Conservation (phyloP, 129 eudicot species). For the Deinandra increscens region DNA sequence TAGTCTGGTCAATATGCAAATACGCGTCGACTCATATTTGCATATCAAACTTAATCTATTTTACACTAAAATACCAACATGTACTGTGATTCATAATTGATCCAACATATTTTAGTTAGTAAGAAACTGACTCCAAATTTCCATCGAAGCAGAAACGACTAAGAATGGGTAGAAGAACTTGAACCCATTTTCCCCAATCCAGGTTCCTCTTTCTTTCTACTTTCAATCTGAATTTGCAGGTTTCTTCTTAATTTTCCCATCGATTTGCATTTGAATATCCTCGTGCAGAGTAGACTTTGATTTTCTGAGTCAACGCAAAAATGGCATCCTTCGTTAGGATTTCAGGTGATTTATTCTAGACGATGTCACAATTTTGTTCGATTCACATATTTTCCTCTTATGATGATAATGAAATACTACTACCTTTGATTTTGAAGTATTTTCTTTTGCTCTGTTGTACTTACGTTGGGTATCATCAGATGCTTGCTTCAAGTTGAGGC, state of each 20-base stretch:
- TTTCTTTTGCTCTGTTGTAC: not conserved
- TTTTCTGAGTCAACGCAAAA: not conserved
- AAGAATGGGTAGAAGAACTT: not conserved
- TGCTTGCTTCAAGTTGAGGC: constrained; percentile 3
- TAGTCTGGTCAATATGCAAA: too few species aligned
- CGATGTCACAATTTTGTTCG: not conserved
- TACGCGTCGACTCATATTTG: too few species aligned
- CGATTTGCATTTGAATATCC: not conserved
- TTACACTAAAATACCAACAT: too few species aligned
- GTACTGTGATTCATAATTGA: too few species aligned
- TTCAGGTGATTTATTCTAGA: not conserved
- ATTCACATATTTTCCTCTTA: not conserved
- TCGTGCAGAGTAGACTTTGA: not conserved
- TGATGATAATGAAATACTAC: not conserved
- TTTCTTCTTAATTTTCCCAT: not conserved
- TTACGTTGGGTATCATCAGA: not conserved
- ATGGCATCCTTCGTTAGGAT: constrained; percentile 22
- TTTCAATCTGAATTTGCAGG: not conserved
- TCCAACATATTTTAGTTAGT: not conserved
- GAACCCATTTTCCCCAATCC: not conserved
- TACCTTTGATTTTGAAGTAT: not conserved
- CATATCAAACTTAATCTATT: too few species aligned
- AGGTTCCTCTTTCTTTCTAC: not conserved
- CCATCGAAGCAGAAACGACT: too few species aligned
- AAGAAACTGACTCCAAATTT: not conserved